Evolutionary conservation across 805 yeast species (phyloP).

Genomic region (Zygosaccharomyces bisporus): DNA sequence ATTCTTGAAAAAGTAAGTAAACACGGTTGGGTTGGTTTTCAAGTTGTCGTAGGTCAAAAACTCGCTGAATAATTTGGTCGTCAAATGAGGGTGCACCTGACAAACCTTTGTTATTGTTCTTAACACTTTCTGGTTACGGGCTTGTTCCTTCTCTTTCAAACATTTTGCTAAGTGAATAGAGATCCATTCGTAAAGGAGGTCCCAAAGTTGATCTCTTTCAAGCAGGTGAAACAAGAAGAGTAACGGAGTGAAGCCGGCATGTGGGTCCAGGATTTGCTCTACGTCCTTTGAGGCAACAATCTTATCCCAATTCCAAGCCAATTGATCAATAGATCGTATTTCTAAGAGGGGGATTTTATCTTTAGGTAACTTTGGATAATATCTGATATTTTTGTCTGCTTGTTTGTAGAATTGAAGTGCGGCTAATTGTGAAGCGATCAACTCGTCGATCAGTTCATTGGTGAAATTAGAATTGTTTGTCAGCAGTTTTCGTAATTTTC

Average conservation of each 20-base stretch:
- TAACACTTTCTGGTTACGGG: not conserved
- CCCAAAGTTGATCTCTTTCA: conserved; percentile 13
- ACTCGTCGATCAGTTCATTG: conserved; percentile 10
- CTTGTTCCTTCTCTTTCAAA: conserved; percentile 10
- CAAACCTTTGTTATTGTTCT: conserved; percentile 13
- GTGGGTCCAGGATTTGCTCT: conserved; percentile 11
- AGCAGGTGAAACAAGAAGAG: conserved; percentile 15
- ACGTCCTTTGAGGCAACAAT: conserved; percentile 17
- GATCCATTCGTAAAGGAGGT: conserved; percentile 18
- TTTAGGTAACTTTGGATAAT: conserved; percentile 5
- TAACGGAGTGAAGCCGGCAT: conserved; percentile 3
- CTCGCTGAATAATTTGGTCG: conserved; percentile 9
- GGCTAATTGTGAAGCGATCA: conserved; percentile 10
- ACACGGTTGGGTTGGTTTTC: conserved; percentile 14
- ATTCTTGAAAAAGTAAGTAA: conserved; percentile 11
- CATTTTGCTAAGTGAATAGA: conserved; percentile 17
- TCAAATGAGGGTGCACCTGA: conserved; percentile 11
- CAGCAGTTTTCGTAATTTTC: conserved; percentile 14
- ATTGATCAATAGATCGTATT: conserved; percentile 16
- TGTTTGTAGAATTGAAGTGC: conserved; percentile 3
- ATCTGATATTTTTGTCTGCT: not conserved
- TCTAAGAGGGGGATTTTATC: conserved; percentile 14
- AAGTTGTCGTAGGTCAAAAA: conserved; percentile 20
- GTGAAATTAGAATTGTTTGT: conserved; percentile 12
- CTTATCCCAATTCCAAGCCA: conserved; percentile 20